A percentile compares a stretch with the other conserved stretches of the same genome.
Evolutionary conservation across 352 stramenopile species (phyloP).

Genomic region (Peronospora belbahrii): DNA sequence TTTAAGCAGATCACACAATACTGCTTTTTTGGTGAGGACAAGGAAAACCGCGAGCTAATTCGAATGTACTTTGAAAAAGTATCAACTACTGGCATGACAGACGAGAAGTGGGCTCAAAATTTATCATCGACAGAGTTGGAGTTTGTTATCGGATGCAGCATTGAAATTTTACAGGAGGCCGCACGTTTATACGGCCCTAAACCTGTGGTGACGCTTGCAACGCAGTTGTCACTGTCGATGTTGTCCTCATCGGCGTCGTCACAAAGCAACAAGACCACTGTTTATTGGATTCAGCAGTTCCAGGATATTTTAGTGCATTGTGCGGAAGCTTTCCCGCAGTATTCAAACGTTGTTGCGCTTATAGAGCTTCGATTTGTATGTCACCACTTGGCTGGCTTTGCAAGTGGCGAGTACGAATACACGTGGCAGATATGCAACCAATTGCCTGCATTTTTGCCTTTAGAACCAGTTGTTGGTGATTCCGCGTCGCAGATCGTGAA

Average conservation of each 20-base stretch:
- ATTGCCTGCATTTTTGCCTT: conserved; percentile 32
- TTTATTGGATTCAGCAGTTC: conserved; percentile 82
- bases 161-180: conserved; percentile 72
- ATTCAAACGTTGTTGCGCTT: conserved; percentile 53
- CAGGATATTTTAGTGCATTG: conserved; percentile 62
- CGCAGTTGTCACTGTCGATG: conserved; percentile 33
- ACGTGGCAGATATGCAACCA: conserved; percentile 74
- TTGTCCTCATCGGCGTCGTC: conserved; percentile 34
- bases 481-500: conserved; percentile 58
- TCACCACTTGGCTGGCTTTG: conserved; percentile 66
- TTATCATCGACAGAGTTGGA: conserved; percentile 34
- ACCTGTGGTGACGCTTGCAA: conserved; percentile 23
- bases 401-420: conserved; percentile 49
- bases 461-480: conserved; percentile 47
- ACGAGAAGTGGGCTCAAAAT: conserved; percentile 50
- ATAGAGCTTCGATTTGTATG: conserved; percentile 79
- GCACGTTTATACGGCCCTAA: conserved; percentile 61
- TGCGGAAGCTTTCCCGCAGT: conserved; percentile 57
- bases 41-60: conserved; percentile 62
- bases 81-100: conserved; percentile 53
- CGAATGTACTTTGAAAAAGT: conserved; percentile 79
- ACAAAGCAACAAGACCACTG: conserved; percentile 38
- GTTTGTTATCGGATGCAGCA: conserved; percentile 49
- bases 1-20: conserved; percentile 69
- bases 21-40: conserved; percentile 62